Base-by-base conservation (phyloP, 2,329 filamentous ascomycete species). In the Bertia moriformis region DNA sequence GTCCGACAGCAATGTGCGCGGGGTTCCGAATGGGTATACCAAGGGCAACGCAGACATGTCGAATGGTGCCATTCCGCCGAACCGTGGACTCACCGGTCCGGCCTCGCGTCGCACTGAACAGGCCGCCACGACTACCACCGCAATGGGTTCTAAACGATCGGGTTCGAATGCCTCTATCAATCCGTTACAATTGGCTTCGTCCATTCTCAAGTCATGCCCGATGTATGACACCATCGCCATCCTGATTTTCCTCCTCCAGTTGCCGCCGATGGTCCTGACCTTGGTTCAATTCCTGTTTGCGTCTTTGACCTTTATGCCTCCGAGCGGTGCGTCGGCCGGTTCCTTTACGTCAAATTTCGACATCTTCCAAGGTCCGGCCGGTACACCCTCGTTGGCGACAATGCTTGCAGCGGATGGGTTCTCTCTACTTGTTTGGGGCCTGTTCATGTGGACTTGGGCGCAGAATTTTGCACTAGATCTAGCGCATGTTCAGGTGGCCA, bases 141-240 rank as follows among this genome's bases (percentile, higher is more conserved):
- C 22, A 27, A 27, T 27, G 22, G 32, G 15, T 35, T 7, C 32
- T 7, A 35, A 35, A 18, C 12, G 32, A 7, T 35, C 32, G 15
- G 12, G 12, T 12, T 35, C 32, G 7, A 35, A 17, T 17, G 10
- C 32, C 32, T 35, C 32, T 7, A 35, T 35, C 32, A 35, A 35
- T 42, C 76, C 83, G 37, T 62, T 93, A 48, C 78, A 83, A 50
- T 68, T 93, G 46, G 81, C 83, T 45, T 73, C 84, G 48, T 94
- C 87, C 40, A 89, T 96, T 50, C 74, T 96, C 56, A 78, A 78
- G 51, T 86, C 87, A 39, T 89, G 88, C 51, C 89, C 89, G 40
- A 77, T 94, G 54, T 83, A 86, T 63, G 89, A 96, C 63, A 94
- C 89, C 44, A 85, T 95, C 61, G 87, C 89, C 55, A 94, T 96